Conservation (phyloP, 148 eudicot species). For the Rhododendron mucronatum region DNA sequence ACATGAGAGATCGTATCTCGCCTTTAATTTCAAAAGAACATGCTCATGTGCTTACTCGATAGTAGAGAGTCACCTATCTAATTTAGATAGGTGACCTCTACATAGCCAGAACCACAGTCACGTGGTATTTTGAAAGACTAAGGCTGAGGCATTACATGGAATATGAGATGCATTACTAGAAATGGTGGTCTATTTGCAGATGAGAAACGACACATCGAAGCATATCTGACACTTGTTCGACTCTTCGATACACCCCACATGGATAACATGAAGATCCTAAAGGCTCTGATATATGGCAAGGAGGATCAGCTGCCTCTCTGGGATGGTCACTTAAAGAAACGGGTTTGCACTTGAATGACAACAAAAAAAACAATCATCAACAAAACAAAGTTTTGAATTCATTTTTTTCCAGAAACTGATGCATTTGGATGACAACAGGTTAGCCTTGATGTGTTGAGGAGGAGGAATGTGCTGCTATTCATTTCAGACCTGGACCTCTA, state of each 20-base stretch:
- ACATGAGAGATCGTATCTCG: not conserved
- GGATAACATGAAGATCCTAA: slow-evolving; percentile 67
- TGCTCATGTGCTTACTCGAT: not conserved
- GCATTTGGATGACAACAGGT: slow-evolving; percentile 38
- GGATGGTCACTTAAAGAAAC: slow-evolving; percentile 39
- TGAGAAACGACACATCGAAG: slow-evolving; percentile 70
- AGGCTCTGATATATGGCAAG: slow-evolving; percentile 49
- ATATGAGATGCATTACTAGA: not conserved
- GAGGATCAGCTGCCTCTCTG: slow-evolving; percentile 62
- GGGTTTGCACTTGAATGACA: slow-evolving; percentile 23
- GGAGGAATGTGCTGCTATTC: slow-evolving; percentile 63
- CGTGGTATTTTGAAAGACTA: not conserved
- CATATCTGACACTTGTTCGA: slow-evolving; percentile 48
- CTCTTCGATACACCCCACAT: slow-evolving; percentile 60
- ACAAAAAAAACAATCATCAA: not conserved
- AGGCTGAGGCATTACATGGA: not conserved
- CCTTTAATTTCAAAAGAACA: not conserved
- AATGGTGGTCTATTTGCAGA: slow-evolving; percentile 31
- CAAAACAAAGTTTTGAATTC: too few species aligned
- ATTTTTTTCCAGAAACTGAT: not conserved
- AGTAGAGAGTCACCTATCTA: too few species aligned
- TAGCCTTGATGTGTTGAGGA: slow-evolving; percentile 57
- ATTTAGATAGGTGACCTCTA: too few species aligned
- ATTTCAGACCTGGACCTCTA: slow-evolving; percentile 68
- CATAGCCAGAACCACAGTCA: too few species aligned